phyloP scores from a whole-genome alignment of 2,329 filamentous ascomycete genomes.

The Cladosporium sp. region DNA sequence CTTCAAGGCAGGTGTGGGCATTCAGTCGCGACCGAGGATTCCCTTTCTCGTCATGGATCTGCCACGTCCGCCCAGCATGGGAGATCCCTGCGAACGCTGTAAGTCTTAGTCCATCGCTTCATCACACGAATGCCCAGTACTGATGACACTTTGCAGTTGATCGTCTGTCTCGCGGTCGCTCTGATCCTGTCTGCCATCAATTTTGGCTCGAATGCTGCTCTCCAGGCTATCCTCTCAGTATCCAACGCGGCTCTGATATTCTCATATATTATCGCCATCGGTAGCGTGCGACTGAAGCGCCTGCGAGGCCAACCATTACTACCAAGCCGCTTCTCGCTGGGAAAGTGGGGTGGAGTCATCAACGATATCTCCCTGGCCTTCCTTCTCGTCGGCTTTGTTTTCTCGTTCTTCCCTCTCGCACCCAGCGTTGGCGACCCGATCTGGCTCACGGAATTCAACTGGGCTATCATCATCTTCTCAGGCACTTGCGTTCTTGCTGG shows the following conservation, averaged over 20 bases:
- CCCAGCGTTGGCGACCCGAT: slow-evolving; percentile 27
- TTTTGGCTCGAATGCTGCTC: slow-evolving; percentile 44
- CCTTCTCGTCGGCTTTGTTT: slow-evolving; percentile 36
- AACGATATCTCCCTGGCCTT: slow-evolving; percentile 39
- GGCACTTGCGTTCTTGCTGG: slow-evolving; percentile 28
- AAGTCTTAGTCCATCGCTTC: slow-evolving; percentile 22
- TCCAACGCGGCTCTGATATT: slow-evolving; percentile 40
- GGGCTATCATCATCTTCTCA: slow-evolving; percentile 38
- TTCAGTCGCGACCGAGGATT: slow-evolving; percentile 40
- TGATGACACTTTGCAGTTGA: neutral
- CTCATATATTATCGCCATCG: slow-evolving; percentile 39
- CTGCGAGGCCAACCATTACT: slow-evolving; percentile 36
- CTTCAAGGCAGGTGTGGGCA: slow-evolving; percentile 40
- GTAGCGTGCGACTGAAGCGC: slow-evolving; percentile 38
- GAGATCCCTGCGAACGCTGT: slow-evolving; percentile 40
- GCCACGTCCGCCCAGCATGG: slow-evolving; percentile 34
- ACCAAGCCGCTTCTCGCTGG: slow-evolving; percentile 37
- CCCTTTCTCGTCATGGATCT: slow-evolving; percentile 39
- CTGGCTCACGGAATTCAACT: slow-evolving; percentile 37
- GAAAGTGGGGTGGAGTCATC: slow-evolving; percentile 35
- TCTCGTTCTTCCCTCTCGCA: slow-evolving; percentile 38
- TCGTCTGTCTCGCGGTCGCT: slow-evolving; percentile 33
- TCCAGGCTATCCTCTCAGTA: slow-evolving; percentile 47
- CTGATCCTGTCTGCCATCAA: slow-evolving; percentile 45
- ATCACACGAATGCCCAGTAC: slow-evolving; percentile 4